phyloP scores from a whole-genome alignment of 1,284 basidiomycete genomes.

The Tylopilus sp. region DNA sequence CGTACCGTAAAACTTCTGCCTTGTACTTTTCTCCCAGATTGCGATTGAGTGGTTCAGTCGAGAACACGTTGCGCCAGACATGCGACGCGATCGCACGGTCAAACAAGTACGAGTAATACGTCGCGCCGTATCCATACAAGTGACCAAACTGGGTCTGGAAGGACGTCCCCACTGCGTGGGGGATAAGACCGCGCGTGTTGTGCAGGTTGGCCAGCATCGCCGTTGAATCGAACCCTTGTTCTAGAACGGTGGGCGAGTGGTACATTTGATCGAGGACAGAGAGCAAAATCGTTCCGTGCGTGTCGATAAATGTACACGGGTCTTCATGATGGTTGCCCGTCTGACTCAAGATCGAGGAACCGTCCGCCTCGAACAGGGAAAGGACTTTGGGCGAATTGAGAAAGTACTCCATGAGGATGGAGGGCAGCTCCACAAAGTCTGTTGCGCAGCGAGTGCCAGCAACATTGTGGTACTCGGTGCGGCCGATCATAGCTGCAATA shows the following conservation, averaged over 20 bases:
- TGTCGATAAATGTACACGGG: constrained; percentile 84
- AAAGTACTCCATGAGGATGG: constrained; percentile 99
- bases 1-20: constrained; percentile 78
- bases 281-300: constrained; percentile 92
- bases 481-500: constrained; percentile 91
- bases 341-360: constrained; percentile 54
- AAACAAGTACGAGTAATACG: constrained; percentile 98
- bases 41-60: constrained; percentile 68
- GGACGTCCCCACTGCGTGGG: constrained; percentile 84
- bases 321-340: constrained; percentile 73
- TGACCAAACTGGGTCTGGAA: constrained; percentile 98
- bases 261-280: constrained; percentile 92
- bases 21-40: constrained; percentile 86
- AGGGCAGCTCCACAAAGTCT: constrained; percentile 98
- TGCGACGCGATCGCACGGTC: constrained; percentile 95
- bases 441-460: constrained; percentile 99
- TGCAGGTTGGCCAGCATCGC: constrained; percentile 72
- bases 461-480: constrained; percentile 98
- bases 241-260: constrained; percentile 76
- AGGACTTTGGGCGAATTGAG: constrained; percentile 88
- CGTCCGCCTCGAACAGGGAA: constrained; percentile 74
- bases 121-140: constrained; percentile 96
- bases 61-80: constrained; percentile 88
- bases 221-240: constrained; percentile 78
- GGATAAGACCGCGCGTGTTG: constrained; percentile 80